Evolutionary conservation across 345 rosid species (phyloP).

Genomic region (Salix koriyanagi): DNA sequence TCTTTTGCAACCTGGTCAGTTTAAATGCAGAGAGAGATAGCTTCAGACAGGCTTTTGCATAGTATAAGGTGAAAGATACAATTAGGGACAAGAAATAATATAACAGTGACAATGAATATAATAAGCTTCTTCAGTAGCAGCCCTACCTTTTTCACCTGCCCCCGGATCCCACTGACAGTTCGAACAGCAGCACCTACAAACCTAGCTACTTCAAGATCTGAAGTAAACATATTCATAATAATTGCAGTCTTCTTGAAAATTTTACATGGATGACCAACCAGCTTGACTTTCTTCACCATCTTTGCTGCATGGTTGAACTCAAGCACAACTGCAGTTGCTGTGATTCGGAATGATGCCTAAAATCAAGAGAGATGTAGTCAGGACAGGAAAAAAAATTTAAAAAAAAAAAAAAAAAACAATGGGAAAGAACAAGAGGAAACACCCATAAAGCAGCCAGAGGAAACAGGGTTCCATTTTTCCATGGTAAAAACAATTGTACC

Average conservation of each 20-base stretch:
- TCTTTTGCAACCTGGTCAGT: slow-evolving; percentile 67
- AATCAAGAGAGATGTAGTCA: slow-evolving; percentile 25
- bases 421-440: too few species aligned
- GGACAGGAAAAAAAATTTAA: neutral
- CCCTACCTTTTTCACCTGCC: slow-evolving; percentile 83
- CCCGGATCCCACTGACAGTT: slow-evolving; percentile 84
- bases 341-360: slow-evolving; percentile 64
- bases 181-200: slow-evolving; percentile 77
- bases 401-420: too few species aligned
- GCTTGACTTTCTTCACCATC: slow-evolving; percentile 77
- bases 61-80: neutral
- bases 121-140: neutral
- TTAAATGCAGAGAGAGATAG: neutral
- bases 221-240: slow-evolving; percentile 85
- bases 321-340: slow-evolving; percentile 70
- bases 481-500: neutral
- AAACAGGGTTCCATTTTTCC: neutral
- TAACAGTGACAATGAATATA: neutral
- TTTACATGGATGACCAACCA: slow-evolving; percentile 88
- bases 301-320: slow-evolving; percentile 80
- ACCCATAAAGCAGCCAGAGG: neutral
- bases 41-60: neutral
- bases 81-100: neutral
- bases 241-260: slow-evolving; percentile 91
- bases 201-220: slow-evolving; percentile 89